phyloP scores from a whole-genome alignment of 2,329 filamentous ascomycete genomes.

The Cyclaneusma minus region DNA sequence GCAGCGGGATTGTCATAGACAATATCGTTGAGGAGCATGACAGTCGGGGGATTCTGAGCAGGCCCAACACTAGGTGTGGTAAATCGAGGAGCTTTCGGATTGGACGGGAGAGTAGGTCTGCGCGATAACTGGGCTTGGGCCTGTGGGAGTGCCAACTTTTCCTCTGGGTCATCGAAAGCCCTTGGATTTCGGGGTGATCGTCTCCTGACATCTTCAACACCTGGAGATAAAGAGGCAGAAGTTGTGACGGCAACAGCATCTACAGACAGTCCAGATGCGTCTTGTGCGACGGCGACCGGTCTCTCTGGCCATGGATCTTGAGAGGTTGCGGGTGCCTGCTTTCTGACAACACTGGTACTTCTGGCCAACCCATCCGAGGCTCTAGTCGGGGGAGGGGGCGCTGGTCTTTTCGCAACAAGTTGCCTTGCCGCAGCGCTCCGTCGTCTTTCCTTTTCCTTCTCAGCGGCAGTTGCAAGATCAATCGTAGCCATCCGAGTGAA shows the following conservation, averaged over 20 bases:
- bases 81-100: conserved; percentile 4
- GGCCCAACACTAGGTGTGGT: no score
- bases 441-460: conserved; percentile 16
- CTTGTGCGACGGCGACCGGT: conserved; percentile 1
- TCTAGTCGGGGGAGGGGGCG: conserved; percentile 8
- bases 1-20: conserved; percentile 34
- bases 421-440: conserved; percentile 10
- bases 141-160: conserved; percentile 4
- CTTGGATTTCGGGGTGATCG: conserved; percentile 14
- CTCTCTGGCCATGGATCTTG: conserved; percentile 7
- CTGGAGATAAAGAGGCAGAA: conserved; percentile 17
- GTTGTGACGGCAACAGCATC: conserved; percentile 13
- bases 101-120: conserved; percentile 5
- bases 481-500: conserved; percentile 17
- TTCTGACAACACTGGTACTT: conserved; percentile 11
- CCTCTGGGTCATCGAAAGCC: conserved; percentile 8
- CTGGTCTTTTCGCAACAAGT: conserved; percentile 10
- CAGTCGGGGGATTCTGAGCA: conserved; percentile 26
- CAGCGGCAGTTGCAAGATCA: conserved; percentile 16
- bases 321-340: conserved; percentile 5
- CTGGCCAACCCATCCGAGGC: conserved; percentile 9
- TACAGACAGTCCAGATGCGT: conserved; percentile 2
- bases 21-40: conserved; percentile 41
- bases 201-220: conserved; percentile 15
- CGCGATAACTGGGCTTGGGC: no score